Conservation (phyloP, 2,329 filamentous ascomycete species). For the Ophiosphaerella narmari region DNA sequence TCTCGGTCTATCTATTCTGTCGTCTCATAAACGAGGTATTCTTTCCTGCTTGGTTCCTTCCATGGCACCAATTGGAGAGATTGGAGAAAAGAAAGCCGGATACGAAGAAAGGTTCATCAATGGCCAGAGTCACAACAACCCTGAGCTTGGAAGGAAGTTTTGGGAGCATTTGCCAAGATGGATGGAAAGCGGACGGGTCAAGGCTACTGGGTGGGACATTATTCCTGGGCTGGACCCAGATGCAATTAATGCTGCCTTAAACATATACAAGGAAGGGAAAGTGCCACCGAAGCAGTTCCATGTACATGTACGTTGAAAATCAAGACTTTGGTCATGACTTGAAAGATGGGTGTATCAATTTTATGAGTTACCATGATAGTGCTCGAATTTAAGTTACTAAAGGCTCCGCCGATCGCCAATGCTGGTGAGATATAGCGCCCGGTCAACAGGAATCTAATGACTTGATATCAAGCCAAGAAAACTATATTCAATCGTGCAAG, state of each 20-base stretch:
- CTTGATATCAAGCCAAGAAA: too few relatives aligned
- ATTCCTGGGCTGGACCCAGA: conserved; percentile 38
- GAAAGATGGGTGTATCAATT: too few relatives aligned
- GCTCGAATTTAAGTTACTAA: too few relatives aligned
- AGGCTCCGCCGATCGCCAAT: too few relatives aligned
- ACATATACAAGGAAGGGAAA: conserved; percentile 44
- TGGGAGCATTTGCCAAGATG: conserved; percentile 40
- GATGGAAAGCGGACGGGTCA: conserved; percentile 38
- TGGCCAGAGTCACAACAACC: conserved; percentile 31
- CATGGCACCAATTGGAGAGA: conserved; percentile 32
- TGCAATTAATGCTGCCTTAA: conserved; percentile 43
- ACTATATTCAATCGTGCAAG: too few relatives aligned
- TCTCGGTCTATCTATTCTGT: conserved; percentile 44
- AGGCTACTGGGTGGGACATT: conserved; percentile 30
- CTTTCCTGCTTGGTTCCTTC: conserved; percentile 33
- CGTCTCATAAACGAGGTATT: conserved; percentile 42
- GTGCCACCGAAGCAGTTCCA: background rate
- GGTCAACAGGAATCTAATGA: too few relatives aligned
- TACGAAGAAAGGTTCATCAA: conserved; percentile 35
- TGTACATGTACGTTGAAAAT: background rate
- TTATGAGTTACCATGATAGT: too few relatives aligned
- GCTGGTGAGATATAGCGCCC: too few relatives aligned
- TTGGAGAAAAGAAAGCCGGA: conserved; percentile 39
- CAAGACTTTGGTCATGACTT: too few relatives aligned
- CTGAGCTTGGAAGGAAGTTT: conserved; percentile 34